Base-by-base conservation (phyloP, 2,329 filamentous ascomycete species). In the Hysterium pulicare region DNA sequence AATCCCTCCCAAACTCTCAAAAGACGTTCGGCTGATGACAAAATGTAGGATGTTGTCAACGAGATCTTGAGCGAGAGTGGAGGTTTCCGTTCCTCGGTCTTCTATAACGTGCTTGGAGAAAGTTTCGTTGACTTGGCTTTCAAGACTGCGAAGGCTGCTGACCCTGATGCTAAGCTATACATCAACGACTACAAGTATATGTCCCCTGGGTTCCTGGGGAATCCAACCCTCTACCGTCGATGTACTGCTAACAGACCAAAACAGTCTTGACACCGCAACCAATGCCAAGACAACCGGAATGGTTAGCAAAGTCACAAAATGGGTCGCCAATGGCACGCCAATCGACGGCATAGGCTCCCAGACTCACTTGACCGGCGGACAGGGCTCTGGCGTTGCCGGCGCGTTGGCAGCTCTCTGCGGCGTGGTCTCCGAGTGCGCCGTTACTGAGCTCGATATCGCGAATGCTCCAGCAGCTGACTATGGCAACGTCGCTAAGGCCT, bases 111-210 rank as follows among this genome's bases (percentile, higher is more conserved):
- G 2, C 75, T 88, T 4, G 84, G 84, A 33, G 83, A 87, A 67
- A 76, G 78, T 61, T 87, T 84, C 57, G 79, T 89, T 40, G 71
- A 72, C 17, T 83, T 86, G 54, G 84, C 84, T 26, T 89, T 88
- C 69, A 73, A 78, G 40, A 79, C 84, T 9, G 85, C 86, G 16
- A 76, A 78, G 39, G 72, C 73, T 7, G 83, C 82, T 11, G 85
- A 88, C 61, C 82, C 84, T 2, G 55, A 66, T 42, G 83, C 81
- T 2, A 84, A 83, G 67, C 73, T 89, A 30, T 90, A 86, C 71
- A 86, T 88, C 69, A 90, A 89, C 66, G 84, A 89, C 58, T 75
- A 73, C 61, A 75, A 74, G 62, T 68, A 45, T 54, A 59, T 32
- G 1, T n/a, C 32, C 22, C 28, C 38, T 24, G 33, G 7, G 5